Base-by-base conservation (phyloP, 164 flowering plant species). In the Dillenia turbinata region DNA sequence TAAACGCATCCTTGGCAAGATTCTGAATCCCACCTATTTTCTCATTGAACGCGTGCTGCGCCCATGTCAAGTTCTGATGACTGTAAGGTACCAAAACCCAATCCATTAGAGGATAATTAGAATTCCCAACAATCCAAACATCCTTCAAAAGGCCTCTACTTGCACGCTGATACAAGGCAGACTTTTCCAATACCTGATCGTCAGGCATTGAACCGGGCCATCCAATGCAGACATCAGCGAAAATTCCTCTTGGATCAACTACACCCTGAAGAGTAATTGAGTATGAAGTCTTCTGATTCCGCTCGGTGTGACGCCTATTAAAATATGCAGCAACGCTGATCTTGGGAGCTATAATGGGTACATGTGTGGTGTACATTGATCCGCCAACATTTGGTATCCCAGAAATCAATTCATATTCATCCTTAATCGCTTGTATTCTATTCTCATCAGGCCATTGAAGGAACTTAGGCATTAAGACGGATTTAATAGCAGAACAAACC, bases 131-230 rank as follows among this genome's bases (percentile, higher is more conserved):
- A 8, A 90, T 63, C 85, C 86, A 84, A 12, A 68, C 73, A 10
- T 80, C 85, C 26, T 69, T 74, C 62, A 90, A 53, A 1, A 62
- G 65, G 2, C 92, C 95, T 1, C 65, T 48, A 22, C 44, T 64
- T 1, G 81, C 94, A 0, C 90, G 59, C 61, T 86, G 83, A 65
- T 12, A 81, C 50, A 90, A 64, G 0, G 84, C 82, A 0, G 92
- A 86, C 19, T 85, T 81, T 69, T 85, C 89, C 8, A 90, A 63
- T 0, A 90, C 82, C 55, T 85, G 69, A 44, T 88, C 92, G 49
- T 90, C 95, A 0, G 83, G 59, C 85, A 86, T 74, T 0, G 95
- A 86, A 1, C 97, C 97, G 1, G 97, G 97, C 85, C 83, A 88
- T 0, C 97, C 95, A 16, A 90, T 88, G 64, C 89, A 88, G 12